These are phyloP conservation scores for Trametes pubescens DNA, from an alignment of 1,284 basidiomycete genomes.

Conservation along the genomic window DNA sequence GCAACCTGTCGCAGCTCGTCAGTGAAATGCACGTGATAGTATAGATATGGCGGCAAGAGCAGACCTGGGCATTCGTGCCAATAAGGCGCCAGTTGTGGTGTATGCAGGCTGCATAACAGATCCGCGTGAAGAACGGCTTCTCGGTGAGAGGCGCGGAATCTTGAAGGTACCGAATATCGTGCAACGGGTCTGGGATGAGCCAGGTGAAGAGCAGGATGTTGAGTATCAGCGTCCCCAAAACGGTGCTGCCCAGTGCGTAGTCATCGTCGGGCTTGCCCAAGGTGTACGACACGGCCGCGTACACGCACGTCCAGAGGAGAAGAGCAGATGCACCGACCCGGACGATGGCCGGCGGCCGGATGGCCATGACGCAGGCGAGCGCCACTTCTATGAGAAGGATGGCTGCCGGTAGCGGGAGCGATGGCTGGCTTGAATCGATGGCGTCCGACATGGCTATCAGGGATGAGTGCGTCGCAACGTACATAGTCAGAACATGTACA, in stretches of 20 bases:
- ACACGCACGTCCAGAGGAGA: not conserved
- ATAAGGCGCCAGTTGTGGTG: slow-evolving; percentile 23
- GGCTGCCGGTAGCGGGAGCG: slow-evolving; percentile 6
- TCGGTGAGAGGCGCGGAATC: slow-evolving; percentile 6
- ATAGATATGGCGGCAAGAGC: not conserved
- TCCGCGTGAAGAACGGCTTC: slow-evolving; percentile 10
- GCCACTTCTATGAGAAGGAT: slow-evolving; percentile 20
- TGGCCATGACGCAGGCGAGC: slow-evolving; percentile 15
- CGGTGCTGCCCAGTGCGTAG: slow-evolving; percentile 22
- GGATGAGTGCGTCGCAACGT: no score
- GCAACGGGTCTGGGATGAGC: slow-evolving; percentile 16
- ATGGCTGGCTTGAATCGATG: not conserved
- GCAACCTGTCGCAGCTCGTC: slow-evolving; percentile 6
- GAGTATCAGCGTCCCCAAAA: slow-evolving; percentile 20
- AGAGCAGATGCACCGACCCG: slow-evolving; percentile 13
- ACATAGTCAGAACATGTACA: no score
- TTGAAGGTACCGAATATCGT: slow-evolving; percentile 14
- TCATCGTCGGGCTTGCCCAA: slow-evolving; percentile 16
- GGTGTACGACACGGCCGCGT: slow-evolving; percentile 13
- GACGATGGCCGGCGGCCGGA: slow-evolving; percentile 2
- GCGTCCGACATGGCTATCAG: no score
- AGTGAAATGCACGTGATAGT: not conserved
- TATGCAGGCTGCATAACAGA: slow-evolving; percentile 22
- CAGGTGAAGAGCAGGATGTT: slow-evolving; percentile 22
- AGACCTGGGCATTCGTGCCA: slow-evolving; percentile 27